Conservation (phyloP, 169 alveolate species). For the Perkinsus chesapeaki region DNA sequence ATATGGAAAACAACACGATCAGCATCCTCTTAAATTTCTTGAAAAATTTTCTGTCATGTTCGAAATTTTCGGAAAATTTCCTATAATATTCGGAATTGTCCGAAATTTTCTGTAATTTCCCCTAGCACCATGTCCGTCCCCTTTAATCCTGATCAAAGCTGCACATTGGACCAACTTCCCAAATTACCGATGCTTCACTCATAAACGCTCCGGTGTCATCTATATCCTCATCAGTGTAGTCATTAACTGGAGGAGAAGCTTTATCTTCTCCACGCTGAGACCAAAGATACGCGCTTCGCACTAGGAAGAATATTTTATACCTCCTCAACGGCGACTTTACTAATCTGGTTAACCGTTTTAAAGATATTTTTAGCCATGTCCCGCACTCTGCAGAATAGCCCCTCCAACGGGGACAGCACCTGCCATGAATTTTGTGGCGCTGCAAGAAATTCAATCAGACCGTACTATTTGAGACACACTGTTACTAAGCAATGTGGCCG, state of each 20-base stretch:
- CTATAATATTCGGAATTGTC: too few species aligned
- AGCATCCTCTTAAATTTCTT: too few species aligned
- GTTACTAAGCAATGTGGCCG: neutral
- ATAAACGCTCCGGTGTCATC: neutral
- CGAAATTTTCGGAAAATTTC: too few species aligned
- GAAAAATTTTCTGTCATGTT: too few species aligned
- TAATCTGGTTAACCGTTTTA: neutral
- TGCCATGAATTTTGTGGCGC: neutral
- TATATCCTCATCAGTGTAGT: neutral
- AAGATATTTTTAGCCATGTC: neutral
- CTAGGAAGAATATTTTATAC: neutral
- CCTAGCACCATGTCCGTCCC: too few species aligned
- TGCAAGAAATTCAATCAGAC: neutral
- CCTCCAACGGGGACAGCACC: neutral
- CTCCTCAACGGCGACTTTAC: neutral
- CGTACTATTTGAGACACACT: neutral
- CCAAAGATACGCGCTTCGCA: neutral
- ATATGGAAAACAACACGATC: too few species aligned
- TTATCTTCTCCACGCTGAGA: neutral
- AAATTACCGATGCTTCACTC: neutral
- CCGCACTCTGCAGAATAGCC: neutral
- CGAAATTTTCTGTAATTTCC: too few species aligned
- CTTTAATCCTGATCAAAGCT: too few species aligned
- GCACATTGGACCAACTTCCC: too few species aligned
- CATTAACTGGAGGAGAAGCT: neutral